Base-by-base conservation (phyloP, 2,329 filamentous ascomycete species). In the Fusarium solani-melongenae region DNA sequence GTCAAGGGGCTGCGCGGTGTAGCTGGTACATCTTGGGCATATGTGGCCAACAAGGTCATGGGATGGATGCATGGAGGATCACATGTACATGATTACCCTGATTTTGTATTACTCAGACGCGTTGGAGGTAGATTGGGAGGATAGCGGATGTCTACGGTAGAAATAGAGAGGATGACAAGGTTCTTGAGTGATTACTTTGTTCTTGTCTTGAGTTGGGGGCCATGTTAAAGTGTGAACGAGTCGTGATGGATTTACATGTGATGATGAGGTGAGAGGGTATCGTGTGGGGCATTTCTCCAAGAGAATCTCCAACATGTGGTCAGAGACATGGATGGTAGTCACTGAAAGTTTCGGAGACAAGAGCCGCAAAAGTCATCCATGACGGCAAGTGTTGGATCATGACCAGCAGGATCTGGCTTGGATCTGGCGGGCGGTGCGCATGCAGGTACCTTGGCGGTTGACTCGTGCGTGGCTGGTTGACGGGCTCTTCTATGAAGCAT, bases 81-180 rank as follows among this genome's bases (percentile, higher is more conserved):
- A 73, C 68, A 72, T 77, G 75, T 76, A 77, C 46, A 75, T 77
- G 61, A 71, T 66, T 74, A 59, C 34, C 49, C 51, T 60, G 60
- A 41, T 63, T 62, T 67, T 65, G 44, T 67, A 62, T 38, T 41
- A 64, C 20, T 24, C 61, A 33, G 67, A 62, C 33, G 24, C 34
- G 57, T 51, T 62, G 49, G 36, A 60, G 41, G 60, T 67, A 76
- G 68, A 70, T 55, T 58, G 57, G 62, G 69, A 59, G 66, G 58
- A 61, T 49, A 66, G 71, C 67, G 72, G 62, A 72, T 76, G 67
- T 63, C 64, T 56, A 27, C 8, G 49, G 49, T 72, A 66, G 51
- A 66, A 70, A 66, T 55, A 74, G 62, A 73, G 36, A 59, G 65
- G 46, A 56, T 36, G 33, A 24, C 53, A 7, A 8, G 20, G 71